Conservation (phyloP, 345 rosid genomes). For the sweet orange (Citrus sinensis) region DVS_A1.0 CM039164.1:20252001-20252500, state of each 20-base stretch:
- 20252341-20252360: too few species aligned
- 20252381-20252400: too few species aligned
- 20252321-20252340: too few species aligned
- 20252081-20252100: neutral
- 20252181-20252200: conserved; percentile 31
- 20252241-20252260: conserved; percentile 28
- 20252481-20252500: too few species aligned
- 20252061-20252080: neutral
- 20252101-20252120: neutral
- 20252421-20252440: too few species aligned
- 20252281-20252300: conserved; percentile 10
- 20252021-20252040: conserved; percentile 52
- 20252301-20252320: neutral
- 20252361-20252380: too few species aligned
- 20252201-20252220: conserved; percentile 26
- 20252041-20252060: conserved; percentile 25
- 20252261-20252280: conserved; percentile 35
- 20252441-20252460: too few species aligned
- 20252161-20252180: conserved; percentile 34
- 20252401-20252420: too few species aligned
- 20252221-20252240: conserved; percentile 21
- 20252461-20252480: too few species aligned
- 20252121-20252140: conserved; percentile 27
- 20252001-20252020: conserved; percentile 33
- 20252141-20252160: conserved; percentile 37